These are phyloP conservation scores for Acer yangbiense DNA, from an alignment of 345 rosid species.

Conservation along the genomic window DNA sequence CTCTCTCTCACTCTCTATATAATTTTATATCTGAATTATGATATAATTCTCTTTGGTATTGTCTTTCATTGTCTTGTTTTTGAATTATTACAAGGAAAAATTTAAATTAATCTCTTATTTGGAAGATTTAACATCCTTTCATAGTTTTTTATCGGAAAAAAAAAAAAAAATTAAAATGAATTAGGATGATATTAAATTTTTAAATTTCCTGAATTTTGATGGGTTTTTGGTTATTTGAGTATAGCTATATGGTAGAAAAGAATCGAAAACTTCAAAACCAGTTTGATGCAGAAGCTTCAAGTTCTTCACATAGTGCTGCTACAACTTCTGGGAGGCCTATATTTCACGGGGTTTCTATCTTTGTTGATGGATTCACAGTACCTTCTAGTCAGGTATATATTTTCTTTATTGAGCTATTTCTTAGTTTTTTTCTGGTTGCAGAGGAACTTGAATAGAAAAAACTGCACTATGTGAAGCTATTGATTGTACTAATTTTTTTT, in stretches of 20 bases:
- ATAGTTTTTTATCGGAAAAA: no score
- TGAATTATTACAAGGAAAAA: background rate
- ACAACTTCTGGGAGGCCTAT: conserved; percentile 50
- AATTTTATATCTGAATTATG: background rate
- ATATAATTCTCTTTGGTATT: background rate
- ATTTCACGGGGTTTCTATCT: conserved; percentile 86
- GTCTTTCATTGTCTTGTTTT: background rate
- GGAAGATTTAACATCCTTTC: background rate
- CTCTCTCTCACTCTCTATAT: background rate
- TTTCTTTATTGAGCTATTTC: background rate
- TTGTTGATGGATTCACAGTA: conserved; percentile 87
- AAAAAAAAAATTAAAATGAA: background rate
- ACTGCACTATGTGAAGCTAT: background rate
- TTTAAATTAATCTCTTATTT: background rate
- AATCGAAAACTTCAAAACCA: conserved; percentile 79
- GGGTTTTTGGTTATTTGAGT: conserved; percentile 10
- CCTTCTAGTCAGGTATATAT: conserved; percentile 87
- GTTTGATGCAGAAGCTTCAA: conserved; percentile 62
- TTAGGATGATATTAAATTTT: background rate
- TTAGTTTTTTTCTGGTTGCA: background rate
- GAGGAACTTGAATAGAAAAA: background rate
- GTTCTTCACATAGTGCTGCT: conserved; percentile 38
- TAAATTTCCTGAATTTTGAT: conserved; percentile 1
- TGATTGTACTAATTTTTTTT: background rate
- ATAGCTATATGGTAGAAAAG: conserved; percentile 86